Percentiles rank a stretch among this genome's conserved stretches.
Conservation (phyloP, 768 basidiomycete genomes). For the Lactarius hengduanensis region DNA sequence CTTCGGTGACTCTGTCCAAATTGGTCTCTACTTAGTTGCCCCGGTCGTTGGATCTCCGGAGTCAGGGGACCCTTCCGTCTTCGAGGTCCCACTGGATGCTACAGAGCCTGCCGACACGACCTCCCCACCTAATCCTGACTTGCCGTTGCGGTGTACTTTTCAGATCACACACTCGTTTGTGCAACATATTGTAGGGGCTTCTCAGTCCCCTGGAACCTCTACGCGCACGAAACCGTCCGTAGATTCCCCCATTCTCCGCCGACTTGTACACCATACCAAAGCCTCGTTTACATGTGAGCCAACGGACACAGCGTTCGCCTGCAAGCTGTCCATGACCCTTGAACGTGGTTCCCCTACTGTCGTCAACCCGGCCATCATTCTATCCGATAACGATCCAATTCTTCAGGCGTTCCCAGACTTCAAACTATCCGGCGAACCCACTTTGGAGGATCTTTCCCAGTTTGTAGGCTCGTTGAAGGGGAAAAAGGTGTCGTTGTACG, state of each 20-base stretch:
- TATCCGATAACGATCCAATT: constrained; percentile 48
- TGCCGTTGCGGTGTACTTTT: constrained; percentile 54
- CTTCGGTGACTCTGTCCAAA: constrained; percentile 78
- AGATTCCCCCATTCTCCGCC: constrained; percentile 53
- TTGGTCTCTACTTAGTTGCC: constrained; percentile 66
- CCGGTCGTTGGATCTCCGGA: constrained; percentile 23
- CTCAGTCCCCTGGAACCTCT: not conserved
- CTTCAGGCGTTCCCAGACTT: constrained; percentile 50
- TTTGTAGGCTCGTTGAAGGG: constrained; percentile 85
- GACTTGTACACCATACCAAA: constrained; percentile 58
- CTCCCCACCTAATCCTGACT: constrained; percentile 33
- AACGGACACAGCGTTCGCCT: constrained; percentile 48
- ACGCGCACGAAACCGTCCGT: constrained; percentile 44
- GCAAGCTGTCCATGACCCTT: constrained; percentile 63
- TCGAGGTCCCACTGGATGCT: constrained; percentile 26
- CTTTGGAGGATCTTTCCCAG: constrained; percentile 67
- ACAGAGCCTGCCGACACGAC: constrained; percentile 18
- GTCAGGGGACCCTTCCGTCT: constrained; percentile 4
- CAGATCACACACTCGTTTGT: constrained; percentile 54
- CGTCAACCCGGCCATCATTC: constrained; percentile 40
- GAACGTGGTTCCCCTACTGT: constrained; percentile 54
- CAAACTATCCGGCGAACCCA: constrained; percentile 65
- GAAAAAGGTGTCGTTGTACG: constrained; percentile 80
- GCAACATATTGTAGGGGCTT: constrained; percentile 17
- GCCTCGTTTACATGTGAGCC: constrained; percentile 44